Evolutionary conservation across 2,329 filamentous ascomycete genomes (phyloP).

Genomic region (Fusarium sp.): DNA sequence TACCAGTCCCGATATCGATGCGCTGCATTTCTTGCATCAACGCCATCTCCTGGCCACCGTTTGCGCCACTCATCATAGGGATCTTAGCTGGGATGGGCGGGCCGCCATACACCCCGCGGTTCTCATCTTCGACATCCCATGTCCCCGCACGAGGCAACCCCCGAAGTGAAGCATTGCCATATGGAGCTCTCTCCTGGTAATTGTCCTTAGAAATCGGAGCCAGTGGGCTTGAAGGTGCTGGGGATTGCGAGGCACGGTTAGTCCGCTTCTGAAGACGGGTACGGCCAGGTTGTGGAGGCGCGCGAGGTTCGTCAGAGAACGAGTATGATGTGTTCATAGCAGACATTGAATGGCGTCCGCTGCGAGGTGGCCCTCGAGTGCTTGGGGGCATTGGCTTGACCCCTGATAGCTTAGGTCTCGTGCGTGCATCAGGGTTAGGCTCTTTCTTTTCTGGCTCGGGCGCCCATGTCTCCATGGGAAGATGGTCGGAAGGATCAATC

Average conservation of each 20-base stretch:
- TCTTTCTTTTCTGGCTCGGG: conserved; percentile 75
- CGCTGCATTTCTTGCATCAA: conserved; percentile 78
- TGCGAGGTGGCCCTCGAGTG: conserved; percentile 65
- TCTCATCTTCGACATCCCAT: conserved; percentile 67
- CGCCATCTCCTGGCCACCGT: conserved; percentile 65
- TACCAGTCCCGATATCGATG: conserved; percentile 74
- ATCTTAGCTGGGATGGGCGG: conserved; percentile 80
- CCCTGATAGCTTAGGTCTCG: conserved; percentile 63
- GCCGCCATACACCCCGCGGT: conserved; percentile 59
- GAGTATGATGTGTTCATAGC: conserved; percentile 51
- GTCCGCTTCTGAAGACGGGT: conserved; percentile 76
- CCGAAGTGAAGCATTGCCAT: conserved; percentile 50
- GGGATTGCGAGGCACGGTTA: conserved; percentile 59
- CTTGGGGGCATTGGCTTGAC: conserved; percentile 65
- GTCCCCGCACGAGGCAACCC: conserved; percentile 61
- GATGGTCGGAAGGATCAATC: conserved; percentile 83
- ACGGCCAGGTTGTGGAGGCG: conserved; percentile 57
- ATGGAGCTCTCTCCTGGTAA: conserved; percentile 59
- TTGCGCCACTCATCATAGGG: conserved; percentile 66
- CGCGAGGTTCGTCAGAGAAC: conserved; percentile 52
- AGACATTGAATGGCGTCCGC: conserved; percentile 63
- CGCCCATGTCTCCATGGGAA: conserved; percentile 82
- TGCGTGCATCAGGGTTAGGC: conserved; percentile 49
- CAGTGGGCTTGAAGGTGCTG: conserved; percentile 61
- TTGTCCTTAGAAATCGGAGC: conserved; percentile 66